Evolutionary conservation across 495 filamentous ascomycete species (phyloP).

Genomic region (Penicillium maclennaniae): DNA sequence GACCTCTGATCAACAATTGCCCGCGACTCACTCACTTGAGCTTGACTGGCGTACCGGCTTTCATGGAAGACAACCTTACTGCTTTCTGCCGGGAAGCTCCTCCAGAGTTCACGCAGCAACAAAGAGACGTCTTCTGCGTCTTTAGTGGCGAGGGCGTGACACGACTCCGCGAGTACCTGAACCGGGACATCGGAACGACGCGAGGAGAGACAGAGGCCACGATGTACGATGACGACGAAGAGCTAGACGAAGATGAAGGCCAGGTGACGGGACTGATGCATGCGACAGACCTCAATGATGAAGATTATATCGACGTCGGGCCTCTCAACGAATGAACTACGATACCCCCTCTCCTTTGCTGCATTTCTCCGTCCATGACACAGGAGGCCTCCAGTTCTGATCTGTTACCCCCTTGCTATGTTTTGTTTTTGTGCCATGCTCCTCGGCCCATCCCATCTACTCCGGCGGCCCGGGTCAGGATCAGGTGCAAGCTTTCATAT

Average conservation of each 20-base stretch:
- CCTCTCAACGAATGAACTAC: conserved; percentile 40
- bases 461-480: conserved; percentile 2
- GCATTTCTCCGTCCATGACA: conserved; percentile 10
- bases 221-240: conserved; percentile 56
- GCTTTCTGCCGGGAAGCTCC: conserved; percentile 83
- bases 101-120: conserved; percentile 88
- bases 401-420: conserved; percentile 16
- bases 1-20: conserved; percentile 83
- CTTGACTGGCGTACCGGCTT: conserved; percentile 87
- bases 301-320: conserved; percentile 47
- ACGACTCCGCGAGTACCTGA: conserved; percentile 73
- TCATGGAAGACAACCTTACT: conserved; percentile 71
- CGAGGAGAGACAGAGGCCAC: conserved; percentile 45
- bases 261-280: conserved; percentile 55
- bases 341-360: conserved; percentile 25
- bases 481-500: conserved; percentile 19
- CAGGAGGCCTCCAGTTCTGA: conserved; percentile 14
- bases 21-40: conserved; percentile 91
- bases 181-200: conserved; percentile 34
- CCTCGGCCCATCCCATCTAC: conserved; percentile 5
- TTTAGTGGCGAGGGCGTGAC: conserved; percentile 87
- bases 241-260: conserved; percentile 50
- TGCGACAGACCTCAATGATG: conserved; percentile 48
- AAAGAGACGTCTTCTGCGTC: conserved; percentile 93
- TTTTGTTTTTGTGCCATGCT: conserved; percentile 6